Evolutionary conservation across 345 rosid genomes (phyloP), one percentile per base, ranked within the genome.

Genomic region (Euclidium syriacum): DNA sequence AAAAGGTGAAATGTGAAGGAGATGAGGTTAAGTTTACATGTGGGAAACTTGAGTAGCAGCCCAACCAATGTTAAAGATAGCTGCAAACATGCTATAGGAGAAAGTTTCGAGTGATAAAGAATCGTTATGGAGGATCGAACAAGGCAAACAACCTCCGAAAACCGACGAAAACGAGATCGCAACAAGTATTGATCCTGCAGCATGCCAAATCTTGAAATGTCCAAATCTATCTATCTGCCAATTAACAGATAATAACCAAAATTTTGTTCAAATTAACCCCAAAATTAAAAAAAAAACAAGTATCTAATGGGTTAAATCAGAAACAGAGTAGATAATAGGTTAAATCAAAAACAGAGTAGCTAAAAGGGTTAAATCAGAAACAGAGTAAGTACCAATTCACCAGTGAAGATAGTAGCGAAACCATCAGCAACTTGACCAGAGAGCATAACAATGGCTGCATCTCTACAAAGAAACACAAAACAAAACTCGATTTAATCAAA

Each of bases 21-120:
- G 25, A 27, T 23, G 22, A 52, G 58, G 44, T 17, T 15, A 25
- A 52, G 32, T 62, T 78, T 86, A 92, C 98, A 92, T 92, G 77
- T 92, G 95, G 26, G 98, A 90, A 79, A 92, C 98, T 62, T 92
- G 98, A 68, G 98, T 81, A 64, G 91, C 95, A 32, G 96, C 96
- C 96, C 98, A 92, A 32, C 98, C 98, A 42, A 89, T 68, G 73
- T 92, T 92, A 74, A 92, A 92, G 64, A 92, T 84, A 58, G 95
- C 96, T 44, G 96, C 96, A 75, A 80, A 89, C 11, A 63, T 70
- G 67, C 95, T 87, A 43, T 92, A 89, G 22, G 96, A 91, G 52
- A 85, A 50, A 23, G 95, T 92, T 74, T 89, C 78, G 36, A 92
- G 64, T 0, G 60, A 16, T 48, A 70, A 38, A 22, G 95, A 75